Conservation (phyloP, 306 rosid genomes). For the Gleditsia sinensis region DNA sequence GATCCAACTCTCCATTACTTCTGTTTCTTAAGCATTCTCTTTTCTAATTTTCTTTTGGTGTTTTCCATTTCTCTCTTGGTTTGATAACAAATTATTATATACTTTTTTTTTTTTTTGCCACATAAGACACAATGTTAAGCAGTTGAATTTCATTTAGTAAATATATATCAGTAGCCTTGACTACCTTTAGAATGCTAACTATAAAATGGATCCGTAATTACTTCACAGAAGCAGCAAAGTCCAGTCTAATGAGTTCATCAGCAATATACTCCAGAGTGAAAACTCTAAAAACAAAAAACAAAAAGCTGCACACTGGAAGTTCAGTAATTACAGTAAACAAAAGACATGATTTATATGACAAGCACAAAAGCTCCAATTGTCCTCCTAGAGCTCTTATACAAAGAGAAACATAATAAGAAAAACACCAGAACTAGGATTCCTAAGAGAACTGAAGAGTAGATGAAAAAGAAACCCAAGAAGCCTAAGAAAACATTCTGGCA, state of each 20-base stretch:
- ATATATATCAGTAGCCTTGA: too few relatives aligned
- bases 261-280: neutral
- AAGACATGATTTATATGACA: slow-evolving; percentile 50
- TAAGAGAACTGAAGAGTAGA: slow-evolving; percentile 34
- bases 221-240: neutral
- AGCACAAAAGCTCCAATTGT: slow-evolving; percentile 51
- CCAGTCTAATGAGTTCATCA: neutral
- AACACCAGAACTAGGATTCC: slow-evolving; percentile 38
- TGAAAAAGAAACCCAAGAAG: slow-evolving; percentile 25
- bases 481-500: slow-evolving; percentile 34
- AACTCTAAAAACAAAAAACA: neutral
- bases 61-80: too few relatives aligned
- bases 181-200: too few relatives aligned
- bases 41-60: too few relatives aligned
- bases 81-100: too few relatives aligned
- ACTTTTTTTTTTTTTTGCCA: too few relatives aligned
- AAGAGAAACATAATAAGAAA: slow-evolving; percentile 36
- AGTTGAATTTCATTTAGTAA: too few relatives aligned
- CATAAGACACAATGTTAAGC: too few relatives aligned
- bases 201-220: too few relatives aligned
- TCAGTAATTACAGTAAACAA: slow-evolving; percentile 23
- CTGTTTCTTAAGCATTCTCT: neutral
- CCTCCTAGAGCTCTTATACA: slow-evolving; percentile 51
- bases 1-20: too few relatives aligned
- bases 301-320: slow-evolving; percentile 22